Evolutionary conservation across 2,329 filamentous ascomycete species (phyloP), one percentile per base, ranked within the genome.

Genomic region (Cladobotryum protrusum): DNA sequence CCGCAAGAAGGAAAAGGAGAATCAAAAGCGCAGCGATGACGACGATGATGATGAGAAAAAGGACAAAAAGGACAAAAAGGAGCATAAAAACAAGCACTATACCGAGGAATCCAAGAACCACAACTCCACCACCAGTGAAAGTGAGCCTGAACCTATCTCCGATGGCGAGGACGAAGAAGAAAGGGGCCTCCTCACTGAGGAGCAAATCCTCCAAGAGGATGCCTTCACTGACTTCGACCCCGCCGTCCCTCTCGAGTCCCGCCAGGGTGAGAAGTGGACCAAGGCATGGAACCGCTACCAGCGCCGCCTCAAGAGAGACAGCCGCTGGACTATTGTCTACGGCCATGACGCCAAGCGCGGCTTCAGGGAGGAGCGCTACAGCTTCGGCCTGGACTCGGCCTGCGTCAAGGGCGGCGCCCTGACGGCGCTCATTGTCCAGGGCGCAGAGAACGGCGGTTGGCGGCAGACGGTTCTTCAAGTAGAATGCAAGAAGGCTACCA

Each of bases 371-470:
- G 60, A 80, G 45, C 74, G 78, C 44, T 95, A 88, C 67, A 87
- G 85, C 4, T 88, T 90, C 61, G 93, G 93, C 0, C 73, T 97
- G 43, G 93, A 97, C 67, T 87, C 86, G 1, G 85, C 83, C 0
- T 97, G 93, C 64, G 82, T 89, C 3, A 80, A 79, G 54, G 91
- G 90, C 11, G 83, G 83, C 1, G 75, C 81, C 54, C 72, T 99
- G 56, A 89, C 86, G 1, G 91, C 87, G 1, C 67, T 96, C 52
- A 75, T 96, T 2, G 79, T 96, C 34, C 79, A 86, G 58, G 79
- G 69, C 3, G 62, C 57, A 4, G 50, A 60, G 2, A 57, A 61
- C 5, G 65, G 63, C 6, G 59, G 57, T 7, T 66, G 72, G 47
- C 64, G 57, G 45, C 65, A 73, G 43, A 59, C 59, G 9, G 61